phyloP scores from a whole-genome alignment of 2,329 filamentous ascomycete genomes.

The Orbilia javanica region DNA sequence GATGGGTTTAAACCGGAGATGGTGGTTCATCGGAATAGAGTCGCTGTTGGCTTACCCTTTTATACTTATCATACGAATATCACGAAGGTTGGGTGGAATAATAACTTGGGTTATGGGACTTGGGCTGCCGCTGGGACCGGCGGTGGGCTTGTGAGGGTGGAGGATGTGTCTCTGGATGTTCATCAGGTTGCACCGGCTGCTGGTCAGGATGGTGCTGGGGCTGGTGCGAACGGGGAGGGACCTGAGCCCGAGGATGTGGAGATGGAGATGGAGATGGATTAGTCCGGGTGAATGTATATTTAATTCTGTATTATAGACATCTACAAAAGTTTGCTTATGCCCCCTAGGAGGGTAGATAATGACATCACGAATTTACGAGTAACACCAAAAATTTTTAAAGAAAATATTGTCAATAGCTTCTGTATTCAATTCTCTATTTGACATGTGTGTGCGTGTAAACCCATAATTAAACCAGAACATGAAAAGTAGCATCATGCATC shows the following conservation, averaged over 20 bases:
- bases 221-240: not conserved
- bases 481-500: not conserved
- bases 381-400: not conserved
- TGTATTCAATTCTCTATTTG: slow-evolving; percentile 49
- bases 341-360: too few species aligned
- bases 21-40: slow-evolving; percentile 56
- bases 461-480: not conserved
- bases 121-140: slow-evolving; percentile 70
- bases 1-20: slow-evolving; percentile 62
- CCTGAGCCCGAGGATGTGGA: not conserved
- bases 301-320: not conserved
- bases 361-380: not conserved
- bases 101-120: slow-evolving; percentile 68
- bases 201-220: not conserved
- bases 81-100: slow-evolving; percentile 69
- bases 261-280: not conserved
- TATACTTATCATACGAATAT: slow-evolving; percentile 67
- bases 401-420: slow-evolving; percentile 40
- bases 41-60: slow-evolving; percentile 61
- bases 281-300: not conserved
- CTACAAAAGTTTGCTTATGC: not conserved
- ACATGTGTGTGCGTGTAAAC: not conserved
- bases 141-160: slow-evolving; percentile 68
- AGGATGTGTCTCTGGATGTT: slow-evolving; percentile 65
- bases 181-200: slow-evolving; percentile 1